Conservation (phyloP, 257 asterid genomes). For the Sherardia arvensis region DNA sequence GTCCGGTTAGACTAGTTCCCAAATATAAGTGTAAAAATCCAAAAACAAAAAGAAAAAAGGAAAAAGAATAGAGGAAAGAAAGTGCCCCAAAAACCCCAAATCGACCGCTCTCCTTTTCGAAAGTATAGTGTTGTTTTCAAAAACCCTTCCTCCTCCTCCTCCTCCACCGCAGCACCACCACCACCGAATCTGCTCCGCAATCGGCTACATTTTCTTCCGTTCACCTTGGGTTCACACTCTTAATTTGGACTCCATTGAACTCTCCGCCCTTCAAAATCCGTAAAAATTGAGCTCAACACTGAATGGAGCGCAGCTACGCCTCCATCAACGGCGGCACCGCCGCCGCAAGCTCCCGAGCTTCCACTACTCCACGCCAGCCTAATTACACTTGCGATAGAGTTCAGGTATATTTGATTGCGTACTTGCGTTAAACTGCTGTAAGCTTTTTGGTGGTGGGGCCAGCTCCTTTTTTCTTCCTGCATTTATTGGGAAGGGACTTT, state of each 20-base stretch:
- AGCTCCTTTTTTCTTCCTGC: background rate
- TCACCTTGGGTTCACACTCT: background rate
- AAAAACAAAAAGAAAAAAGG: background rate
- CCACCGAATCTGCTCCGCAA: background rate
- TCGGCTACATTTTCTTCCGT: background rate
- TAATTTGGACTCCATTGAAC: background rate
- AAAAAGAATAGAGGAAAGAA: too few species aligned
- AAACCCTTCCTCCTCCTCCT: background rate
- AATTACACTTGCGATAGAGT: conserved; percentile 39
- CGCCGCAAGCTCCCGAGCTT: conserved; percentile 5
- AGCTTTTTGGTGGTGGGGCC: background rate
- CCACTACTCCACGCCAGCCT: conserved; percentile 25
- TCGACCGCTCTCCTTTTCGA: background rate
- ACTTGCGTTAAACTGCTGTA: background rate
- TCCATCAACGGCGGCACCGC: conserved; percentile 23
- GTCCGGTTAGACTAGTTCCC: too few species aligned
- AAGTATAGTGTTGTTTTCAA: conserved; percentile 3
- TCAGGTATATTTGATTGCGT: conserved; percentile 14
- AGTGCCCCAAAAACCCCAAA: background rate
- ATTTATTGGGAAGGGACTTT: background rate
- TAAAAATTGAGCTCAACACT: background rate
- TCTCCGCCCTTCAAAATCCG: background rate
- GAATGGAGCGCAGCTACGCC: conserved; percentile 44
- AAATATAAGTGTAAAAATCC: too few species aligned
- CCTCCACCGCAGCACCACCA: background rate